phyloP scores from a whole-genome alignment of 768 basidiomycete species.

The Tylopilus felleus region DNA sequence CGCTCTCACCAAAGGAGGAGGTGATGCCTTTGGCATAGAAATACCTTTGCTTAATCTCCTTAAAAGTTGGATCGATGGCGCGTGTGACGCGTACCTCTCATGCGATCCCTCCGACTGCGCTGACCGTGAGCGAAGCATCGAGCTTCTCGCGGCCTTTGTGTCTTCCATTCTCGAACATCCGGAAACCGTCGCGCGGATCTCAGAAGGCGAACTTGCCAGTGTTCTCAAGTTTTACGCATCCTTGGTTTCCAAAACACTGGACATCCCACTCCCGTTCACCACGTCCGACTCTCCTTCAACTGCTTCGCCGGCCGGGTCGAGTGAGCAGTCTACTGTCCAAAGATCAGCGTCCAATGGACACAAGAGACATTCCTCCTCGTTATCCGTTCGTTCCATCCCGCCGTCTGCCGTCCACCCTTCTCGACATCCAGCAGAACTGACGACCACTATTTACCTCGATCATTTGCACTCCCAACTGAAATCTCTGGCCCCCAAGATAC shows the following conservation, averaged over 20 bases:
- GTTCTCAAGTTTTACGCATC: conserved; percentile 59
- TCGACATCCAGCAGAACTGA: conserved; percentile 61
- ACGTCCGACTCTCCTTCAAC: conserved; percentile 13
- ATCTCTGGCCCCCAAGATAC: conserved; percentile 50
- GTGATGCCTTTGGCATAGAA: conserved; percentile 65
- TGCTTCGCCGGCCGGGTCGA: conserved; percentile 32
- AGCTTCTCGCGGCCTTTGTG: conserved; percentile 57
- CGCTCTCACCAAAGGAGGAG: conserved; percentile 58
- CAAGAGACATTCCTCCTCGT: conserved; percentile 58
- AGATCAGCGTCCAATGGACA: conserved; percentile 38
- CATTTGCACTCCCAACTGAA: conserved; percentile 63
- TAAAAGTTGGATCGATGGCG: conserved; percentile 62
- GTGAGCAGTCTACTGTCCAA: conserved; percentile 25
- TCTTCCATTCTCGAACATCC: conserved; percentile 45
- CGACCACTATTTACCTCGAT: conserved; percentile 58
- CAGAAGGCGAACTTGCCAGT: conserved; percentile 54
- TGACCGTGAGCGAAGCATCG: conserved; percentile 65
- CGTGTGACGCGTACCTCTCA: conserved; percentile 50
- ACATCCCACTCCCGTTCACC: conserved; percentile 25
- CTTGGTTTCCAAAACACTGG: conserved; percentile 54
- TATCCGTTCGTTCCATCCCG: conserved; percentile 47
- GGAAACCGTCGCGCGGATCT: conserved; percentile 57
- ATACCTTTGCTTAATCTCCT: conserved; percentile 50
- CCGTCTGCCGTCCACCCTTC: conserved; percentile 28
- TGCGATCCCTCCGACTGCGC: conserved; percentile 39